Evolutionary conservation across 2,329 filamentous ascomycete genomes (phyloP), one percentile per base, ranked within the genome.

Genomic region (Fusarium zealandicum): DNA sequence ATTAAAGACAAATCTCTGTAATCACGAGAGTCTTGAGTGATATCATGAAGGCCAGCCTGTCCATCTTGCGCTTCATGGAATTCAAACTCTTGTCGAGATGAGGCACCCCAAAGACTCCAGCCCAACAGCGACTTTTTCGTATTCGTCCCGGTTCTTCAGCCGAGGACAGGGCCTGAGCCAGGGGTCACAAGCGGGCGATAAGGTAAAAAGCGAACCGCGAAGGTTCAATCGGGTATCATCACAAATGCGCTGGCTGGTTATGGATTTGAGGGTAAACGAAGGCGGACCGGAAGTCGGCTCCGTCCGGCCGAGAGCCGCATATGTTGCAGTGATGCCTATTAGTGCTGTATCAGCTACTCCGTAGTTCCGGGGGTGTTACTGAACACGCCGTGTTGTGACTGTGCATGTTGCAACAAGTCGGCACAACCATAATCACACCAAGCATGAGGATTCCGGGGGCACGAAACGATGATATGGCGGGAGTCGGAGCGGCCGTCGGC

Each of bases 401-500:
- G 22, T 20, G 30, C 30, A 17, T 9, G 14, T 20, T 33, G 28
- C 11, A 27, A 18, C 9, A 11, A 10, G 14, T 27, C 37, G 17
- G 22, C 12, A 16, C 20, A 10, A 36, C 42, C 35, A 48, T 39
- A 39, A 48, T 40, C 44, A 20, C 18, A 6, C 27, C 30, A 20
- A 49, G 33, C 18, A 32, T 30, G 25, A 56, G 18, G 18, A 39
- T 40, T 46, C 33, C 38, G 30, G 38, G 45, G 50, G 28, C 31
- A 48, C 51, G 28, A 52, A 61, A 44, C 33, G 60, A 57, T 66
- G 62, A 66, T 67, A 67, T 67, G 39, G 40, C 64, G 64, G 64
- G 40, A 64, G 53, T 67, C 64, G 64, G 64, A 54, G 54, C 64
- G 64, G 64, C 48, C 42, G 54, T 67, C 64, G 64, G 64, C 36